phyloP scores from a whole-genome alignment of 148 eudicot species.

The Simmondsia chinensis region DNA sequence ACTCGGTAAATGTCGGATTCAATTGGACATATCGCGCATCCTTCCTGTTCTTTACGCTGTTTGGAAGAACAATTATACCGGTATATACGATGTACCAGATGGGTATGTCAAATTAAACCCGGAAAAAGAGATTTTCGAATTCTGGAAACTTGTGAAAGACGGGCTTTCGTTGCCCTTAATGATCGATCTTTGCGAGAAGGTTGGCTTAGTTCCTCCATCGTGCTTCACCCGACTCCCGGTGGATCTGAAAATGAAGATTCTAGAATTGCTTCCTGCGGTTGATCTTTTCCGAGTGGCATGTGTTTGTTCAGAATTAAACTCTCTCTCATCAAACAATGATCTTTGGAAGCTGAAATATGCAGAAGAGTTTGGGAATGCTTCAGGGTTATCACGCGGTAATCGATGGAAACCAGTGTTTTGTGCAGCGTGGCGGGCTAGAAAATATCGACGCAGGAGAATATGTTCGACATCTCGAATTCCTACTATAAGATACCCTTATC shows the following conservation, averaged over 20 bases:
- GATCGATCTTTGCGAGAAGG: constrained; percentile 65
- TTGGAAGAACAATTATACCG: constrained; percentile 37
- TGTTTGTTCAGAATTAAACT: constrained; percentile 52
- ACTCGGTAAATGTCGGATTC: constrained; percentile 27
- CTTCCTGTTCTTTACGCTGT: constrained; percentile 42
- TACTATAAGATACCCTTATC: constrained; percentile 13
- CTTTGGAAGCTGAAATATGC: constrained; percentile 62
- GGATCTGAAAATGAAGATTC: constrained; percentile 66
- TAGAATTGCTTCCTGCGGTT: constrained; percentile 54
- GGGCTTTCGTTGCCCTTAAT: constrained; percentile 67
- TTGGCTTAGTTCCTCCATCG: constrained; percentile 55
- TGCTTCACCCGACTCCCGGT: constrained; percentile 71
- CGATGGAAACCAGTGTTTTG: constrained; percentile 56
- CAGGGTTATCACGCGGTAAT: constrained; percentile 11
- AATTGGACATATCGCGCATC: constrained; percentile 47
- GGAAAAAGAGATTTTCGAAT: constrained; percentile 58
- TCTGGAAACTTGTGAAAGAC: constrained; percentile 80
- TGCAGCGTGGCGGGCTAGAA: constrained; percentile 31
- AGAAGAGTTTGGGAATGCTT: constrained; percentile 49
- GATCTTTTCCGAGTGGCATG: constrained; percentile 55
- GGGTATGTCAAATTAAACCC: constrained; percentile 14
- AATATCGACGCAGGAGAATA: constrained; percentile 30
- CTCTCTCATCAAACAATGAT: constrained; percentile 44
- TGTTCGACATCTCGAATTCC: constrained; percentile 8
- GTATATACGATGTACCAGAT: constrained; percentile 3